These are phyloP conservation scores for Chlorella sp. DNA, from an alignment of 139 green algal species.

Conservation along the genomic window DNA sequence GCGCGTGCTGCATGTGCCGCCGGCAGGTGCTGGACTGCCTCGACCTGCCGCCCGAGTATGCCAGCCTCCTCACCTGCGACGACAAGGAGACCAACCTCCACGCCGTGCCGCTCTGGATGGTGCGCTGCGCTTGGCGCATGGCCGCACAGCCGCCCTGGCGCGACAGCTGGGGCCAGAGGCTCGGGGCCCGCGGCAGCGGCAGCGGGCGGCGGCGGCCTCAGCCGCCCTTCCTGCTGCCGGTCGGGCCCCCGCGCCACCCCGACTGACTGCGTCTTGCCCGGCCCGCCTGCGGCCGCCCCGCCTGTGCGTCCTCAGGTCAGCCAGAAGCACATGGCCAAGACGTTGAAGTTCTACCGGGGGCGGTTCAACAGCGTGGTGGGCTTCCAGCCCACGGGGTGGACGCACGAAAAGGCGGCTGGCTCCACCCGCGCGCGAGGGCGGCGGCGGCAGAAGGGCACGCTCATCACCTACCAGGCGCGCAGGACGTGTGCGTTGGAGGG, in stretches of 20 bases:
- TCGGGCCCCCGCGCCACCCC: too few relatives aligned
- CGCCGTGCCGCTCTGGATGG: conserved; percentile 75
- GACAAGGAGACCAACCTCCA: conserved; percentile 84
- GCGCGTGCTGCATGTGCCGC: conserved; percentile 45
- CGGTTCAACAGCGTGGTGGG: conserved; percentile 76
- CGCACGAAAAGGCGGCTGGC: conserved; percentile 45
- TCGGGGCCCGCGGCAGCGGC: too few relatives aligned
- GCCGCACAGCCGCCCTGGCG: too few relatives aligned
- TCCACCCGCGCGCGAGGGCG: conserved; percentile 34
- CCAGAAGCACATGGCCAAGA: conserved; percentile 71
- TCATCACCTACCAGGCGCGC: conserved; percentile 83
- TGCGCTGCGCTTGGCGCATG: too few relatives aligned
- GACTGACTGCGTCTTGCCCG: too few relatives aligned
- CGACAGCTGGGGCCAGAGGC: too few relatives aligned
- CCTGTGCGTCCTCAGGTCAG: too few relatives aligned
- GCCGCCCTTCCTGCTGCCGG: too few relatives aligned
- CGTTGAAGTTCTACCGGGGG: conserved; percentile 66
- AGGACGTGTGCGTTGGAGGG: too few relatives aligned
- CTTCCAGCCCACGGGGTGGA: conserved; percentile 88
- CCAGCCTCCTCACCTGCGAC: conserved; percentile 74
- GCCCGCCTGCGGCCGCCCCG: too few relatives aligned
- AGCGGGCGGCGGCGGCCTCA: too few relatives aligned
- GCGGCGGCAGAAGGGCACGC: conserved; percentile 56
- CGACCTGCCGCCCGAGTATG: conserved; percentile 60
- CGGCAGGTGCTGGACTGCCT: conserved; percentile 58